A percentile compares a stretch with the other conserved stretches of the same genome.
Evolutionary conservation across 2,329 filamentous ascomycete genomes (phyloP).

Genomic region (Penicillium sp.): DNA sequence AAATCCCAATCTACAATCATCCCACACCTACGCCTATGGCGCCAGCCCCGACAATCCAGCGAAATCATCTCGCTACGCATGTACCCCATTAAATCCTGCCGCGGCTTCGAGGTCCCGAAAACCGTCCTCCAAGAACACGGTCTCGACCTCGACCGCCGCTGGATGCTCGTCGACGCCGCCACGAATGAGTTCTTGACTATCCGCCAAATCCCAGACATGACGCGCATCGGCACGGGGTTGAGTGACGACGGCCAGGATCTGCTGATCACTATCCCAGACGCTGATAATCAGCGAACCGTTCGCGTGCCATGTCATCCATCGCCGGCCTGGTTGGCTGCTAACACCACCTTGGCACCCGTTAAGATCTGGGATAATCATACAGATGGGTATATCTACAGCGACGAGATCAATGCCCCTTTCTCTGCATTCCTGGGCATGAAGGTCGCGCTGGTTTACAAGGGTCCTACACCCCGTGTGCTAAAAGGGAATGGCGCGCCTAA

Average conservation of each 20-base stretch:
- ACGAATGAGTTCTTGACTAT: constrained; percentile 59
- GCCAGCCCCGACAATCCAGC: constrained; percentile 17
- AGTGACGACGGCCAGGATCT: constrained; percentile 45
- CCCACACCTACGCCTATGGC: constrained; percentile 14
- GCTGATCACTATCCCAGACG: constrained; percentile 44
- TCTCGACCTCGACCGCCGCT: constrained; percentile 59
- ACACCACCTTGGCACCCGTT: constrained; percentile 49
- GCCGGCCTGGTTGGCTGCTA: constrained; percentile 49
- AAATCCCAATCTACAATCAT: constrained; percentile 4
- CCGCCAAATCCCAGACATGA: constrained; percentile 58
- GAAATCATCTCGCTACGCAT: constrained; percentile 47
- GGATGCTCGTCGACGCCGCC: constrained; percentile 60
- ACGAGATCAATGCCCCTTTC: constrained; percentile 51
- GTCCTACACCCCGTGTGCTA: constrained; percentile 53
- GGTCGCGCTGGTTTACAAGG: constrained; percentile 59
- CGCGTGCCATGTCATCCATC: constrained; percentile 54
- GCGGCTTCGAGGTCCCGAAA: constrained; percentile 53
- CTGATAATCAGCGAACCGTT: constrained; percentile 40
- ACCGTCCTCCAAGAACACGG: constrained; percentile 53
- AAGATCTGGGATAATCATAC: constrained; percentile 58
- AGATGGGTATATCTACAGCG: constrained; percentile 53
- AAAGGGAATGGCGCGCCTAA: constrained; percentile 53
- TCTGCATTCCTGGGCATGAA: constrained; percentile 53
- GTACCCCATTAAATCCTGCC: constrained; percentile 64
- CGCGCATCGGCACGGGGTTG: constrained; percentile 55